phyloP scores from a whole-genome alignment of 345 rosid genomes.

The Hypericum androsaemum region DNA sequence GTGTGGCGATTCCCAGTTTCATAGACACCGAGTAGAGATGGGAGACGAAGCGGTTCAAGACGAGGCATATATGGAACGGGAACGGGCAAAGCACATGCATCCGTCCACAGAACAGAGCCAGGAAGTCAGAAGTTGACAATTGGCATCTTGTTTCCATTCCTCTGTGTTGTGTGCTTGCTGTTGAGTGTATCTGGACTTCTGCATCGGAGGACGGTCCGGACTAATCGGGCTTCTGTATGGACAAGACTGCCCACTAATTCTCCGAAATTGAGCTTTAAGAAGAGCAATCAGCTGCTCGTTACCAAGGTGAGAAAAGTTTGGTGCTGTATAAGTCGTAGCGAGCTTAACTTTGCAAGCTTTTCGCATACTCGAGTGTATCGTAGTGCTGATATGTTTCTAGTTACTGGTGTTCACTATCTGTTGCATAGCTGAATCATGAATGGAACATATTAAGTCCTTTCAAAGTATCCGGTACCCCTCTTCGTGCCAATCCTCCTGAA shows the following conservation, averaged over 20 bases:
- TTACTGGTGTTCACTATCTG: no score
- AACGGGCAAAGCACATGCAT: conserved; percentile 21
- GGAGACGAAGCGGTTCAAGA: conserved; percentile 34
- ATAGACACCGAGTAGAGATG: conserved; percentile 29
- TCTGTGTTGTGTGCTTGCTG: conserved; percentile 52
- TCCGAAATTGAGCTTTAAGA: conserved; percentile 26
- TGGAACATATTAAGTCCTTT: no score
- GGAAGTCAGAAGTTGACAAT: conserved; percentile 40
- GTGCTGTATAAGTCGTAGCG: no score
- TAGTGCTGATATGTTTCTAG: no score
- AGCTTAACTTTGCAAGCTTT: no score
- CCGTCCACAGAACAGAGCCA: conserved; percentile 25
- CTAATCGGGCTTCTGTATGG: conserved; percentile 34
- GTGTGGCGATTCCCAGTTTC: no score
- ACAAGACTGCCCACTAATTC: conserved; percentile 42
- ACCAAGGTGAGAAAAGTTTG: no score
- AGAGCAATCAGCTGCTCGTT: conserved; percentile 20
- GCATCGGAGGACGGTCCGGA: conserved; percentile 29
- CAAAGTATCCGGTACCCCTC: no score
- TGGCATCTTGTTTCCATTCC: conserved; percentile 39
- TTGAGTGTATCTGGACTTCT: conserved; percentile 38
- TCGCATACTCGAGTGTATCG: no score
- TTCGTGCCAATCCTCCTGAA: no score
- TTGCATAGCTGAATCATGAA: no score
- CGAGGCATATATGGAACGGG: conserved; percentile 28